Evolutionary conservation across 2,329 filamentous ascomycete species (phyloP), one percentile per base, ranked within the genome.

Genomic region (Verticillium nubilum): DNA sequence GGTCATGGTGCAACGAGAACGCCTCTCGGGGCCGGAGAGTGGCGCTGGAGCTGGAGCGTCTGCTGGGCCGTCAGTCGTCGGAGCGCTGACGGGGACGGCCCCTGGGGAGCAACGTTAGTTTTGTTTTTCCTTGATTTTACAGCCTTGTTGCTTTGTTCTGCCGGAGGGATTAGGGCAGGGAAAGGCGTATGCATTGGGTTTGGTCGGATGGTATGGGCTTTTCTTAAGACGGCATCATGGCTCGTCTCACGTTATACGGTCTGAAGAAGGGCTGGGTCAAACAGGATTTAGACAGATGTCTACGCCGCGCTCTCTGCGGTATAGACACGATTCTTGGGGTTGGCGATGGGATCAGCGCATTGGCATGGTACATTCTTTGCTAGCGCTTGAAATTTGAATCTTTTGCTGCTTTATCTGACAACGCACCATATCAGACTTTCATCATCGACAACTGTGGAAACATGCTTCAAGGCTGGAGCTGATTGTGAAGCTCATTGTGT

Each of bases 1-100:
- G 56, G 85, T 88, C 62, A 88, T 88, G 77, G 76, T 86, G 58
- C 83, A 86, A 69, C 75, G 84, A 56, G 81, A 85, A 67, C 77
- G 81, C 62, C 74, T 87, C 15, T 62, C 61, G 4, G 62, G 60
- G 6, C 37, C 57, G 4, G 62, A 64, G 31, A 56, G 37, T 13
- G 57, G 57, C 3, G n/a, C 57, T 4, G 57, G 31, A 10, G 52
- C 29, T 27, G 50, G 50, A n/a, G 19, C 37, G n/a, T 47, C 37
- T 10, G 37, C 37, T n/a, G 37, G 37, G 37, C 37, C 37, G 7
- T 47, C 37, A 2, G 37, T 47, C 17, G 37, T 47, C 17, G 37
- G 37, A 23, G 37, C 37, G 9, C 12, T 47, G 37, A 47, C 37
- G 9, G 37, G 37, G n/a, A 47, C 37, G n/a, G 37, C 37, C 2